Base-by-base conservation (phyloP, 176 grass and related monocot genomes). In the Carex littledalei region DNA sequence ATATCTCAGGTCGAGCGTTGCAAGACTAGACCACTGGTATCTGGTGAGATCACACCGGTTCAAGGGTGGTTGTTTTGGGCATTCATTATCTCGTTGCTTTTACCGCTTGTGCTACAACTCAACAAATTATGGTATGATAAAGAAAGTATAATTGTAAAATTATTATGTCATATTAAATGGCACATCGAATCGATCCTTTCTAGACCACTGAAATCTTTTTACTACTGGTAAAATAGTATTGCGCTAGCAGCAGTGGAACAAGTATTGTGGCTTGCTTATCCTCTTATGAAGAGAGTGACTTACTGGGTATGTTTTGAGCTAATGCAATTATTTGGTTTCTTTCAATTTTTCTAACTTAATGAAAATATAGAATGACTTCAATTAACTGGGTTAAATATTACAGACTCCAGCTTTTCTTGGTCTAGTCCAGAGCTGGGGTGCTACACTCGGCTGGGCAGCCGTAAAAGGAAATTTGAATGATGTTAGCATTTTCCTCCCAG, bases 251-350 rank as follows among this genome's bases (percentile, higher is more conserved):
- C 31, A 10, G 67, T 41, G 6, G 9, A 71, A 71, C 67, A 37
- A 43, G 57, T 59, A 63, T 14, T 81, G 56, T 81, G 54, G 57
- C 4, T 81, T 21, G 79, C 81, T 12, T 90, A 90, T 85, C 89
- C 89, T 81, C 81, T 90, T 67, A 87, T 90, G 89, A 90, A 90
- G 85, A 84, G 89, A 81, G 9, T 81, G 10, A 90, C 85, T 43
- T 90, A 49, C 45, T 49, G 8, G 47, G 47, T 11, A 49, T 49
- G 47, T 49, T 49, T 11, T 49, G 8, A 49, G 9, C 47, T 11
- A 2, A 2, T 49, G 47, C 9, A 49, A 49, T 49, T 49, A 49
- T 11, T 11, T 49, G 9, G 1, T 11, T 49, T 49, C 7, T 49
- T 49, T 49, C 47, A 49, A 49, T 11, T 49, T 43, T 49, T 45